phyloP scores from a whole-genome alignment of 225 moss, liverwort and hornwort genomes.

The Asterella californica region DNA sequence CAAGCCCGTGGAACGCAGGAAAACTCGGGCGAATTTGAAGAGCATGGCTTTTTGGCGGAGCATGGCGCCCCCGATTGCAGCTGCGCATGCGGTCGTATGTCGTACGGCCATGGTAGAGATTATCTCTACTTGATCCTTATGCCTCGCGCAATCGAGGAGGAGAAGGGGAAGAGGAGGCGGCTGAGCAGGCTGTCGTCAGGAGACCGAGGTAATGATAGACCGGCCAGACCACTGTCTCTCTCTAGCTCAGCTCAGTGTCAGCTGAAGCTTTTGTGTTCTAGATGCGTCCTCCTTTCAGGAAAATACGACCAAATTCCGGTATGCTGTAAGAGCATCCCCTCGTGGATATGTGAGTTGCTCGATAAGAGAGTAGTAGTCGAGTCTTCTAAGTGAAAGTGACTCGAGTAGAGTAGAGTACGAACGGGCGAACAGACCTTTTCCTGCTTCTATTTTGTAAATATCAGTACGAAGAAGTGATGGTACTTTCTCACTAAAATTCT shows the following conservation, averaged over 20 bases:
- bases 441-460: too few species aligned
- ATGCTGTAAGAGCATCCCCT: too few species aligned
- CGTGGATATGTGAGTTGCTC: too few species aligned
- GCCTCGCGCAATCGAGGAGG: neutral
- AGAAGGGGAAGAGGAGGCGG: too few species aligned
- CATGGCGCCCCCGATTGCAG: slow-evolving; percentile 18
- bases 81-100: slow-evolving; percentile 16
- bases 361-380: too few species aligned
- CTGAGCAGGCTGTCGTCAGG: neutral
- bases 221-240: neutral
- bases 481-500: too few species aligned
- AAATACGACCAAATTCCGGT: too few species aligned
- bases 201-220: neutral
- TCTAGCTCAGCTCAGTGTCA: neutral
- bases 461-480: too few species aligned
- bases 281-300: too few species aligned
- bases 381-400: too few species aligned
- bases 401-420: too few species aligned
- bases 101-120: neutral
- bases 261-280: neutral
- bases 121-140: slow-evolving; percentile 15
- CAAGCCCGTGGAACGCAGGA: neutral
- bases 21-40: neutral
- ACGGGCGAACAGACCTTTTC: too few species aligned
- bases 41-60: slow-evolving; percentile 19